These are phyloP conservation scores for Blakeslea trispora DNA, from an alignment of 371 early-diverging fungal genomes.

Conservation along the genomic window DNA sequence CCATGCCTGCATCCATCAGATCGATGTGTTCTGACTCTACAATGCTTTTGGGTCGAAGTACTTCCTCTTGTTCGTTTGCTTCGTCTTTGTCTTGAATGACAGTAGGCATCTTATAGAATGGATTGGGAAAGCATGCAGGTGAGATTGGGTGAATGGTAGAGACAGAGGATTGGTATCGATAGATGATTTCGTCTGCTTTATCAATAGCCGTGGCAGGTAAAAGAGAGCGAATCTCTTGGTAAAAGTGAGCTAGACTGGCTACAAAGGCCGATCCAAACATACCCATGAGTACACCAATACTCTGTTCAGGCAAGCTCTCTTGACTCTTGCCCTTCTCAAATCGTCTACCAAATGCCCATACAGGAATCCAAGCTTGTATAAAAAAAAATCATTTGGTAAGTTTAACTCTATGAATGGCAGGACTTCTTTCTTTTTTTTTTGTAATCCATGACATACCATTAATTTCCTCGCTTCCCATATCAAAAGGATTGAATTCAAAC, in stretches of 20 bases:
- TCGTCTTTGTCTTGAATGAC: slow-evolving; percentile 10
- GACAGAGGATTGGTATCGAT: slow-evolving; percentile 48
- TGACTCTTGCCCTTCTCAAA: slow-evolving; percentile 61
- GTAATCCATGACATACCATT: slow-evolving; percentile 52
- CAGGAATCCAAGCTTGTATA: slow-evolving; percentile 66
- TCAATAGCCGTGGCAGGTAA: slow-evolving; percentile 34
- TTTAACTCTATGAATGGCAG: not conserved
- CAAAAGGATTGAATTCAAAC: slow-evolving; percentile 81
- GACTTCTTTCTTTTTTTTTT: too few relatives aligned
- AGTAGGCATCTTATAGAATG: slow-evolving; percentile 40
- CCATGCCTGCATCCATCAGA: slow-evolving; percentile 76
- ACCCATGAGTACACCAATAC: slow-evolving; percentile 61
- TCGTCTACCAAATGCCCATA: slow-evolving; percentile 74
- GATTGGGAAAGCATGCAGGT: slow-evolving; percentile 59
- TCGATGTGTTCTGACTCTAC: slow-evolving; percentile 42
- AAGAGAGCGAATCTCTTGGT: slow-evolving; percentile 55
- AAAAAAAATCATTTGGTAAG: not conserved
- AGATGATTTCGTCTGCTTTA: slow-evolving; percentile 41
- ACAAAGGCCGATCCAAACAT: slow-evolving; percentile 70
- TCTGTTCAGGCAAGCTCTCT: slow-evolving; percentile 63
- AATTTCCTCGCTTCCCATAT: slow-evolving; percentile 76
- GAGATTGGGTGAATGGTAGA: slow-evolving; percentile 56
- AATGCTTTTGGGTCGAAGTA: slow-evolving; percentile 21
- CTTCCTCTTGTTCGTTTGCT: slow-evolving; percentile 8
- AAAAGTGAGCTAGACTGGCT: slow-evolving; percentile 65